Conservation (phyloP, 495 filamentous ascomycete species). For the Trypethelium eluteriae region DNA sequence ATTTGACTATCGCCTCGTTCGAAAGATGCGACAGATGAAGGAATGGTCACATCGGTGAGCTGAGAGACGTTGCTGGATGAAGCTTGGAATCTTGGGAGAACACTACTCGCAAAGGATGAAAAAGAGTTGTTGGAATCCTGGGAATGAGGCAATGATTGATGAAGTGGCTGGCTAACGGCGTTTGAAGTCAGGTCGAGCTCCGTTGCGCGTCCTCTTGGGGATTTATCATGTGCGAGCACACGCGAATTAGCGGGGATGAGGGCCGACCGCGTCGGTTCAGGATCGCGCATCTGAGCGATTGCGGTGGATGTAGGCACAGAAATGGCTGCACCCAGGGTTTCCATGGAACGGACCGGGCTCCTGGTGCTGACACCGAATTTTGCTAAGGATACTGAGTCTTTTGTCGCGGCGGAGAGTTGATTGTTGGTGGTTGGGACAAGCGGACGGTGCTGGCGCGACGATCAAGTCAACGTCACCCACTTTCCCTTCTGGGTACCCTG, state of each 20-base stretch:
- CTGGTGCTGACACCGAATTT: not conserved
- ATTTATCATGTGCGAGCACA: not conserved
- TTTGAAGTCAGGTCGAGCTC: not conserved
- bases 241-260: conserved; percentile 11
- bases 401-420: not conserved
- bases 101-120: not conserved
- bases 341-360: not conserved
- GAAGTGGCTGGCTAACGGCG: not conserved
- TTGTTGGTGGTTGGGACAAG: conserved; percentile 10
- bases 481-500: conserved; percentile 5
- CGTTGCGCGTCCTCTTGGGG: conserved; percentile 2
- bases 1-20: not conserved
- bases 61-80: conserved; percentile 4
- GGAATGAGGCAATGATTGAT: not conserved
- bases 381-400: not conserved
- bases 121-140: conserved; percentile 8
- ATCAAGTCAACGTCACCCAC: conserved; percentile 11
- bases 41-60: not conserved
- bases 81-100: not conserved
- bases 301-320: not conserved
- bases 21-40: conserved; percentile 1
- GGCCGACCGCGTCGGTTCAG: conserved; percentile 7
- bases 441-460: conserved; percentile 3
- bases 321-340: not conserved
- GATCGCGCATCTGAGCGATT: conserved; percentile 12